Evolutionary conservation across 2,329 filamentous ascomycete genomes (phyloP), one percentile per base, ranked within the genome.

Genomic region (Fusarium concolor): DNA sequence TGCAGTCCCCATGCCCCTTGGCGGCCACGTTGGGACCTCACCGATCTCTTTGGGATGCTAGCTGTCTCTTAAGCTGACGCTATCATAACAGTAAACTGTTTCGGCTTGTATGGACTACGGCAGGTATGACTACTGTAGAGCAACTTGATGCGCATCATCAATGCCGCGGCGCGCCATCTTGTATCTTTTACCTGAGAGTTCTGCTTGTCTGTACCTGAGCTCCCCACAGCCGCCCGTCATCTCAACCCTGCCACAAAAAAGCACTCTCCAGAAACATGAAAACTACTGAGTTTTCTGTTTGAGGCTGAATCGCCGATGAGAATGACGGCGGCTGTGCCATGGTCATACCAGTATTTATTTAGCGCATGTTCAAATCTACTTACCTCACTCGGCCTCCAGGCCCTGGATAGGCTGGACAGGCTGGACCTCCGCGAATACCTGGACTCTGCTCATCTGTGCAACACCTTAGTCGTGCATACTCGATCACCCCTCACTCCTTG

Each of bases 271-370:
- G 52, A 52, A 54, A 28, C 17, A 58, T 29, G 57, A 56, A 61
- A 28, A 29, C 29, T 29, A 14, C 35, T 43, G 17, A 56, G 43
- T 50, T 49, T 31, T 38, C 46, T 47, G 47, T 24, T 63, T 71
- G 70, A 72, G 70, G 59, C 62, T 73, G 60, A 73, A 65, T 56
- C 54, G 45, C 43, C 51, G 55, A 59, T 54, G 54, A 61, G 43
- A 28, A 35, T 46, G 51, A 58, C 46, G 29, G 26, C 24, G 45
- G 28, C 26, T 39, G 38, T 38, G 29, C 20, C 39, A 51, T 43
- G 37, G 37, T 18, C 33, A 39, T 26, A 44, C 18, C 18, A 18
- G 20, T 46, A 39, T 18, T 41, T 57, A 26, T 50, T 41, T 63
- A 61, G 57, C 47, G 56, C 59, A 51, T 53, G 35, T 42, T 51